Evolutionary conservation across 805 yeast species (phyloP).

Genomic region (Metschnikowia dekortorum): DNA sequence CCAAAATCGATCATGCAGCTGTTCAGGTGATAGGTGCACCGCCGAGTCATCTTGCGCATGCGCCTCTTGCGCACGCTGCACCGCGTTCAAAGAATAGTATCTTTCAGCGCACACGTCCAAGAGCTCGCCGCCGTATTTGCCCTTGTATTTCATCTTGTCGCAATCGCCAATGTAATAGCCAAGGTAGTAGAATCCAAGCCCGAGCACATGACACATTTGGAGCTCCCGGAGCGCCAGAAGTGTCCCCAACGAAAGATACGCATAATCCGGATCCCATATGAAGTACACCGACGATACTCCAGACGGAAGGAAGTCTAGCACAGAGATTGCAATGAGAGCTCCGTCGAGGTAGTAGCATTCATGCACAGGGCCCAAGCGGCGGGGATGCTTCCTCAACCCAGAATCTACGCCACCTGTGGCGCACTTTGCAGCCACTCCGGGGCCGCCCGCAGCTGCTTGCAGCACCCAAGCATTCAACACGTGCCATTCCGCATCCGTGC

Average conservation of each 20-base stretch:
- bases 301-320: slow-evolving; percentile 70
- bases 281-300: slow-evolving; percentile 83
- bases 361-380: slow-evolving; percentile 61
- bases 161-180: slow-evolving; percentile 82
- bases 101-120: slow-evolving; percentile 50
- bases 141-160: slow-evolving; percentile 77
- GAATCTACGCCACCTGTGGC: neutral
- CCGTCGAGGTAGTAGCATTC: slow-evolving; percentile 69
- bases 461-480: slow-evolving; percentile 38
- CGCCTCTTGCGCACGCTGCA: slow-evolving; percentile 12
- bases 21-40: neutral
- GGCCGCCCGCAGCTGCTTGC: slow-evolving; percentile 15
- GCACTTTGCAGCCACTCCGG: slow-evolving; percentile 3
- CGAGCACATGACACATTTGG: slow-evolving; percentile 44
- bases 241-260: slow-evolving; percentile 68
- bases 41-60: neutral
- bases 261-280: slow-evolving; percentile 80
- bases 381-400: neutral
- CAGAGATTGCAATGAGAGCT: slow-evolving; percentile 67
- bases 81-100: slow-evolving; percentile 36
- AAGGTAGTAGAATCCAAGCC: slow-evolving; percentile 58
- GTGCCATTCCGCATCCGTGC: slow-evolving; percentile 33
- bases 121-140: slow-evolving; percentile 70
- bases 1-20: neutral
- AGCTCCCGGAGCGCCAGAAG: slow-evolving; percentile 72